Evolutionary conservation across 495 filamentous ascomycete genomes (phyloP), one percentile per base, ranked within the genome.

Genomic region (Aspergillus coremiiformis): DNA sequence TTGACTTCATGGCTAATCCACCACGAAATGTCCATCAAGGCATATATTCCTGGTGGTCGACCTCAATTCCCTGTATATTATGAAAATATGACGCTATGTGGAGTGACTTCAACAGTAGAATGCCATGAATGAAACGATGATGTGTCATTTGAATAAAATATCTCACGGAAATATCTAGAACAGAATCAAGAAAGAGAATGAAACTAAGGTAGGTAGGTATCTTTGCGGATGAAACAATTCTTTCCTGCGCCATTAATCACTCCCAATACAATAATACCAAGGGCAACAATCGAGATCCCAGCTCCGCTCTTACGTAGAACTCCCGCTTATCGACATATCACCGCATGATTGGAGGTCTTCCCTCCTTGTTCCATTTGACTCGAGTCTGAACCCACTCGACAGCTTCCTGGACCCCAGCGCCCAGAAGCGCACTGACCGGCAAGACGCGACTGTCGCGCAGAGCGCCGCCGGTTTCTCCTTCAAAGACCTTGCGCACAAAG

Each of bases 311-410:
- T 21, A 17, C 37, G 17, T 41, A 23, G 42, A 21, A 14, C 24
- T 29, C 15, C 24, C n/a, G 15, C 3, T 41, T 9, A 4, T 27
- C 51, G 21, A 24, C 17, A 8, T 21, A 63, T 74, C 58, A 98
- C 67, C 88, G 78, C 92, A 97, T 95, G 49, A 95, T 84, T 22
- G 93, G 92, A 53, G 91, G 93, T 47, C 93, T 75, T 1, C 79
- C 81, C 72, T 97, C 93, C 70, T 88, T 90, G 69, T 96, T 96
- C 93, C 93, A 98, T 71, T 85, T 90, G 0, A 96, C 90, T 47
- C 93, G 74, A 53, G 78, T 87, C 64, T 87, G 83, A 33, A 98
- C 76, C 93, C 93, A 98, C 57, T 98, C 94, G 20, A 98, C 88
- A 0, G 93, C 93, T 67, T 96, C 93, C 65, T 80, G 81, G 11